Percentiles rank a stretch among this genome's conserved stretches.
Conservation (phyloP, 1,139 yeast genomes). For the Nakaseomyces uthaithaninus region DNA sequence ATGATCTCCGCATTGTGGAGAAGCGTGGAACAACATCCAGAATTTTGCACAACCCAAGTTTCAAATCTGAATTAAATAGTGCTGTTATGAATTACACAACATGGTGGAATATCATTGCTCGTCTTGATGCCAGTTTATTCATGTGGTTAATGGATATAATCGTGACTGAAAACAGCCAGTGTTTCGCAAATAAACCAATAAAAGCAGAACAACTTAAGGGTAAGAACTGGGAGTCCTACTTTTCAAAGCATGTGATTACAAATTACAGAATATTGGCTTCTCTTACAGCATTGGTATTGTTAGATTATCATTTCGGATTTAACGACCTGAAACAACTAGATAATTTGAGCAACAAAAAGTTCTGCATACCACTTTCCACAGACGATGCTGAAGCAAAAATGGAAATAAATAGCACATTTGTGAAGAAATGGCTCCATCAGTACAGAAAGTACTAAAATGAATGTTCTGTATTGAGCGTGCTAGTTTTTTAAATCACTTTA, state of each 20-base stretch:
- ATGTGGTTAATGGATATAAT: conserved; percentile 31
- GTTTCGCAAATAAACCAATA: conserved; percentile 16
- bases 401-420: conserved; percentile 16
- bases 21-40: conserved; percentile 20
- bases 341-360: conserved; percentile 14
- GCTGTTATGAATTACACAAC: conserved; percentile 23
- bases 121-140: conserved; percentile 25
- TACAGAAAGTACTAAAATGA: conserved; percentile 20
- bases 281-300: conserved; percentile 33
- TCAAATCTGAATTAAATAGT: conserved; percentile 22
- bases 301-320: conserved; percentile 44
- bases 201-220: conserved; percentile 12
- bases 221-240: conserved; percentile 24
- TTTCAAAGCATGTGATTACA: conserved; percentile 19
- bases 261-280: conserved; percentile 36
- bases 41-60: conserved; percentile 22
- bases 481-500: not conserved
- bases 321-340: conserved; percentile 33
- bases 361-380: conserved; percentile 16
- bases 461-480: not conserved
- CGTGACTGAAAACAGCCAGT: conserved; percentile 22
- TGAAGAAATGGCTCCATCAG: conserved; percentile 28
- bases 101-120: conserved; percentile 28
- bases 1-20: conserved; percentile 21
- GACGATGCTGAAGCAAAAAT: conserved; percentile 14